Evolutionary conservation across 2,329 filamentous ascomycete species (phyloP).

Genomic region (Exophiala viscosa): DNA sequence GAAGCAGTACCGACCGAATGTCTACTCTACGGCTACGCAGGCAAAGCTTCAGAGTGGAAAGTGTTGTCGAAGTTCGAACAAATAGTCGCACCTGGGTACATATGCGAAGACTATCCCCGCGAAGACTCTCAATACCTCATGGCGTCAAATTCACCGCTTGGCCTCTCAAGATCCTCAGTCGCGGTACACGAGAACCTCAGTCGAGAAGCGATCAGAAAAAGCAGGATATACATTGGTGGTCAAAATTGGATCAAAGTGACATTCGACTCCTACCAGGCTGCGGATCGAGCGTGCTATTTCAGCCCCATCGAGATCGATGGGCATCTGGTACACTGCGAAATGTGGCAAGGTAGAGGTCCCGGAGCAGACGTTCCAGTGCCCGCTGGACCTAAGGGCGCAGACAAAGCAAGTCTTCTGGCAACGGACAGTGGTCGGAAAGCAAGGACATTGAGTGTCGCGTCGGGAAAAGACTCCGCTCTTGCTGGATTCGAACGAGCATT

Average conservation of each 20-base stretch:
- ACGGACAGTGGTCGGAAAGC: slow-evolving; percentile 17
- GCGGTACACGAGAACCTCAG: slow-evolving; percentile 63
- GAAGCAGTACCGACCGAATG: slow-evolving; percentile 64
- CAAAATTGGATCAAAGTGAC: slow-evolving; percentile 90
- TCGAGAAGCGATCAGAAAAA: slow-evolving; percentile 69
- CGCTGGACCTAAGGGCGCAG: slow-evolving; percentile 35
- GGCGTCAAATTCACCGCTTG: slow-evolving; percentile 54
- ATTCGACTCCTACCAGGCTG: slow-evolving; percentile 69
- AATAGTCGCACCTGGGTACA: slow-evolving; percentile 59
- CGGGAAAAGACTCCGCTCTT: slow-evolving; percentile 30
- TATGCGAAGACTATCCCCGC: slow-evolving; percentile 91
- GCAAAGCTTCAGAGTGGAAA: slow-evolving; percentile 67
- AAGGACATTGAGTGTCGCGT: slow-evolving; percentile 31
- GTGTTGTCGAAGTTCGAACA: slow-evolving; percentile 85
- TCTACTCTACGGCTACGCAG: slow-evolving; percentile 77
- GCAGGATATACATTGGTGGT: slow-evolving; percentile 77
- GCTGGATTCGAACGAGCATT: slow-evolving; percentile 34
- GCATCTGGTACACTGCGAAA: slow-evolving; percentile 66
- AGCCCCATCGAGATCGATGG: slow-evolving; percentile 71
- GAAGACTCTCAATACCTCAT: slow-evolving; percentile 71
- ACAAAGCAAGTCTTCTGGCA: slow-evolving; percentile 8
- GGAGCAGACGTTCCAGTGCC: slow-evolving; percentile 61
- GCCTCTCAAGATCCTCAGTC: slow-evolving; percentile 37
- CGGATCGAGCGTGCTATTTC: slow-evolving; percentile 64
- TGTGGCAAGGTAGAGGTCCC: slow-evolving; percentile 63